phyloP scores from a whole-genome alignment of 768 basidiomycete species.

The Tylopilus balloui region DNA sequence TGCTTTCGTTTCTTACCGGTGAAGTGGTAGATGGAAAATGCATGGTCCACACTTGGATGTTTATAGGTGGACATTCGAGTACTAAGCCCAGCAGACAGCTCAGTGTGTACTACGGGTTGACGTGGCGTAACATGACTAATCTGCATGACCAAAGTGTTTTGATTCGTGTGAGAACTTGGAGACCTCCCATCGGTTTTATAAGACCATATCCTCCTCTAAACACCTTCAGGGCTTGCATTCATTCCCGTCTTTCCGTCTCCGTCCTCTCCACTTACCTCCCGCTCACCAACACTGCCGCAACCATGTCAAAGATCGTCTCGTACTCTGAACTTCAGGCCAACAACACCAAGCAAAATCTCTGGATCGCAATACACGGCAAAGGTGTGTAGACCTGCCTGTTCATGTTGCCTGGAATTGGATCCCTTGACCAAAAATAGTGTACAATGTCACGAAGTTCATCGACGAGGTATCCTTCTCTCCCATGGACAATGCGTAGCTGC shows the following conservation, averaged over 20 bases:
- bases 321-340: conserved; percentile 76
- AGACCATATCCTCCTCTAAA: conserved; percentile 3
- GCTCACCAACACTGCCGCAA: conserved; percentile 16
- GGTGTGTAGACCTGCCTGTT: conserved; percentile 40
- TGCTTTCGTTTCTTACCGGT: conserved; percentile 82
- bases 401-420: conserved; percentile 1
- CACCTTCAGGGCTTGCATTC: background rate
- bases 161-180: conserved; percentile 28
- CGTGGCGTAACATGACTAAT: background rate
- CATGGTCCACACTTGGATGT: conserved; percentile 78
- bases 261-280: conserved; percentile 14
- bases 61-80: conserved; percentile 68
- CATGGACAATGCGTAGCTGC: background rate
- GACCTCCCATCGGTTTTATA: conserved; percentile 20
- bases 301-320: conserved; percentile 53
- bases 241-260: conserved; percentile 1
- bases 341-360: conserved; percentile 70
- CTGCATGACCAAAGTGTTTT: background rate
- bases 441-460: conserved; percentile 89
- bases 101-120: background rate
- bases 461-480: conserved; percentile 66
- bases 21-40: conserved; percentile 57
- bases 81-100: conserved; percentile 60
- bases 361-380: conserved; percentile 80
- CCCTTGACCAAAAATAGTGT: conserved; percentile 51